Evolutionary conservation across 768 basidiomycete genomes (phyloP), one percentile per base, ranked within the genome.

Genomic region (Xerocomellus chrysenteron): DNA sequence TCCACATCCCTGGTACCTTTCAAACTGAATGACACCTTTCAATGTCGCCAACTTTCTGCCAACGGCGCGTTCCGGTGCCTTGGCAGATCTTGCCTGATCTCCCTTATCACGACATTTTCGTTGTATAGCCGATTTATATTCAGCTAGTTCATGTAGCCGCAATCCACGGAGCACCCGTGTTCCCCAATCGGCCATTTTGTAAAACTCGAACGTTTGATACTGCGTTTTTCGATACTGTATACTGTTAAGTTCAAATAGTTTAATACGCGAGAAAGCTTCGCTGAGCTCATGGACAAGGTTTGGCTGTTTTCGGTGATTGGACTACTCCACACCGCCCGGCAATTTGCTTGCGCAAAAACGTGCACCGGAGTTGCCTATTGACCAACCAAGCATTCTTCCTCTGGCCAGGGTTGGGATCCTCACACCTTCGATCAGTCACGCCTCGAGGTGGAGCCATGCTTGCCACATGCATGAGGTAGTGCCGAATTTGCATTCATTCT

Each of bases 361-460:
- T 63, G 61, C 58, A 46, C 52, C 60, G 52, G 68, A 68, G 54
- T 65, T 60, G 60, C 58, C 49, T 58, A 51, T 60, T 26, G 21
- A 54, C 46, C 54, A 26, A 46, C 46, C 52, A 26, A 46, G 52
- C 58, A 50, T 45, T 51, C 35, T 56, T 55, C 37, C 43, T 57
- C 33, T 47, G 9, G 57, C 54, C 63, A 63, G 58, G 59, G 54
- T 44, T 70, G 68, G 44, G 65, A 71, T 70, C 65, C 68, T 70
- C 68, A 62, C 41, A 46, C 54, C 60, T 71, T 55, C 2, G 52
- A 72, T 71, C 72, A 68, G 61, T 73, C 72, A 70, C 69, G 48
- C 68, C 70, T 71, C 70, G 68, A 72, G 69, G 69, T 60, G 61
- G 66, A 63, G 51, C 65, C 69, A 61, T 73, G 70, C 62, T 60